Conservation (phyloP, 257 asterid genomes). For the Solanum medicagineum region DNA sequence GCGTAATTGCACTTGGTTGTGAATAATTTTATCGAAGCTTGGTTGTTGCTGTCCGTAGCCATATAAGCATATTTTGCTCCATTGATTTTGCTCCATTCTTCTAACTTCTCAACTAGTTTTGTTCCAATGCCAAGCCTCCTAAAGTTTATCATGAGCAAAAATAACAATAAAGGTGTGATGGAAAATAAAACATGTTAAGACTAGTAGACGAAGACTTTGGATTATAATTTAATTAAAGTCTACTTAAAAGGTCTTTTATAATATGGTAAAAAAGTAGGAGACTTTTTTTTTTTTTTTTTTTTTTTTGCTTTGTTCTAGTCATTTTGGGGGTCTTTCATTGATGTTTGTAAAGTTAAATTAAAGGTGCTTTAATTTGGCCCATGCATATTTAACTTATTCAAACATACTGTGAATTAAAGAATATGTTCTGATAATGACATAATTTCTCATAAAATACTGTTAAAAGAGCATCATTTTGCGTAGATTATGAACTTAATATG, state of each 20-base stretch:
- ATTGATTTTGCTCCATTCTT: conserved; percentile 38
- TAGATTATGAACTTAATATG: background rate
- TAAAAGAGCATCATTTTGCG: background rate
- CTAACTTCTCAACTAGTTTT: conserved; percentile 50
- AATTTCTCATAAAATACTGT: background rate
- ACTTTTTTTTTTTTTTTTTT: too few relatives aligned
- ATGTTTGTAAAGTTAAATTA: background rate
- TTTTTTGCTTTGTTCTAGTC: background rate
- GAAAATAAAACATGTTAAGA: background rate
- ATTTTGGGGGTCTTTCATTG: background rate
- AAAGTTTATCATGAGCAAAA: background rate
- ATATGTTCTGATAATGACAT: background rate
- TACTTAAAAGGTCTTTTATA: background rate
- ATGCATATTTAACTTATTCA: background rate
- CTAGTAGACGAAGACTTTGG: background rate
- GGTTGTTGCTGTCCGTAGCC: conserved; percentile 69
- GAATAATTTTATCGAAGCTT: conserved; percentile 56
- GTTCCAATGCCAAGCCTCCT: conserved; percentile 81
- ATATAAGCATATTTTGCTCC: conserved; percentile 70
- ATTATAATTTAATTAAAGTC: background rate
- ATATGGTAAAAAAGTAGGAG: background rate
- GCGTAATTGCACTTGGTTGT: conserved; percentile 39
- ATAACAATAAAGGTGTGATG: background rate
- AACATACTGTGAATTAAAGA: background rate
- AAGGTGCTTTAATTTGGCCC: background rate